Percentiles rank a stretch among this genome's conserved stretches.
Evolutionary conservation across 2,329 filamentous ascomycete species (phyloP).

Genomic region (Plenodomus lindquistii): DNA sequence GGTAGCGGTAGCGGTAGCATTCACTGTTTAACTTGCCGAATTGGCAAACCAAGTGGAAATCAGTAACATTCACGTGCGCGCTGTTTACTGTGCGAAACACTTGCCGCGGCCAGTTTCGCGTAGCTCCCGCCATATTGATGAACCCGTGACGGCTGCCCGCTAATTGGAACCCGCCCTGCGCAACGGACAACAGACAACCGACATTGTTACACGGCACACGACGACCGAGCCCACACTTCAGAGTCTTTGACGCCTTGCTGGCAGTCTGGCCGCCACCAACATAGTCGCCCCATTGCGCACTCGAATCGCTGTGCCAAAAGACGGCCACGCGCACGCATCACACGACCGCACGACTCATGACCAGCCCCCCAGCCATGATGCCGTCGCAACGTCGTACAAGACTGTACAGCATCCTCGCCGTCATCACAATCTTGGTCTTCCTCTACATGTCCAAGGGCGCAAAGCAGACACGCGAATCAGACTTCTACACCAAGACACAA

Average conservation of each 20-base stretch:
- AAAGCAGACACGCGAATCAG: constrained; percentile 55
- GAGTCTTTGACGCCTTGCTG: background rate
- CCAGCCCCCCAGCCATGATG: constrained; percentile 26
- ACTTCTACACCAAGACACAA: constrained; percentile 64
- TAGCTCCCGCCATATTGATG: background rate
- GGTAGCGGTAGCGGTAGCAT: too few species aligned
- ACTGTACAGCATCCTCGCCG: constrained; percentile 65
- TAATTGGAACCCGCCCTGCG: background rate
- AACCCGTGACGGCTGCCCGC: background rate
- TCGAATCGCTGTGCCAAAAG: background rate
- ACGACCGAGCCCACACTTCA: background rate
- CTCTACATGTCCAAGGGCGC: constrained; percentile 73
- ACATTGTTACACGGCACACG: background rate
- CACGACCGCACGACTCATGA: too few species aligned
- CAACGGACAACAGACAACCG: background rate
- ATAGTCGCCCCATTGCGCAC: background rate
- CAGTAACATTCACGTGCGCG: background rate
- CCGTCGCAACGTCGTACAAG: constrained; percentile 65
- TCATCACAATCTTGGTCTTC: constrained; percentile 67
- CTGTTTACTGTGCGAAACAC: background rate
- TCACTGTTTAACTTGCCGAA: background rate
- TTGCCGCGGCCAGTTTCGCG: background rate
- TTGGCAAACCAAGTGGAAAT: too few species aligned
- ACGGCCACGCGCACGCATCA: background rate
- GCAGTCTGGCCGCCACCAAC: background rate